Base-by-base conservation (phyloP, 169 alveolate species). In the Neospora caninum region DNA sequence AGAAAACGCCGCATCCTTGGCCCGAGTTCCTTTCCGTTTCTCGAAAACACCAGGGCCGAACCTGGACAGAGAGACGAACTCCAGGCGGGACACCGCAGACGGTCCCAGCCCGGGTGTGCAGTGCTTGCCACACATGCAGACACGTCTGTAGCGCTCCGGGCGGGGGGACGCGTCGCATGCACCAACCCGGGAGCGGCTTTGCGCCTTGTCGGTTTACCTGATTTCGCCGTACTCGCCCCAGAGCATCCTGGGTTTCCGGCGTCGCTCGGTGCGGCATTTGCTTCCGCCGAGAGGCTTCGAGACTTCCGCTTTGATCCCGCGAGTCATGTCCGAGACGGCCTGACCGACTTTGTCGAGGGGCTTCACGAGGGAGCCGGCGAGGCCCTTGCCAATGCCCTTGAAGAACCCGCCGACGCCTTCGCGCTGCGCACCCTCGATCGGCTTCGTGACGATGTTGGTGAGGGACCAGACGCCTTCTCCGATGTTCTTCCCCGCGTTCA, bases 321-420 rank as follows among this genome's bases (percentile, higher is more conserved):
- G 96, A 31, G 98, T 96, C 53, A 98, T 98, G 84, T 97, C 97
- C 27, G 98, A 97, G 42, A 98, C 97, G 67, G 99, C 99, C 95
- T 97, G 98, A 0, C 99, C 99, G 73, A 97, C 98, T 94, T 98
- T 97, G 93, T 98, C 99, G 45, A 98, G 96, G 53, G 99, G 99
- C 84, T 97, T 98, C n/a, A 98, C 98, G 27, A 98, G 96, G 31
- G 99, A 97, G 34, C 99, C 98, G 7, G 98, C 98, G n/a, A 98
- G 95, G n/a, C 99, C 99, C 82, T 97, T 97, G 42, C 98, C 98
- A 73, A 98, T 93, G n/a, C 99, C 99, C 84, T 97, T 97, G 91
- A 98, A 96, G 94, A 98, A 97, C 0, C 99, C 99, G 0, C 98
- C 97, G 88, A 97, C 95, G 43, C 99, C 99, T 82, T 96, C 98